These are phyloP conservation scores for Scenedesmus sp. DNA, from an alignment of 163 green algal genomes.

Conservation along the genomic window DNA sequence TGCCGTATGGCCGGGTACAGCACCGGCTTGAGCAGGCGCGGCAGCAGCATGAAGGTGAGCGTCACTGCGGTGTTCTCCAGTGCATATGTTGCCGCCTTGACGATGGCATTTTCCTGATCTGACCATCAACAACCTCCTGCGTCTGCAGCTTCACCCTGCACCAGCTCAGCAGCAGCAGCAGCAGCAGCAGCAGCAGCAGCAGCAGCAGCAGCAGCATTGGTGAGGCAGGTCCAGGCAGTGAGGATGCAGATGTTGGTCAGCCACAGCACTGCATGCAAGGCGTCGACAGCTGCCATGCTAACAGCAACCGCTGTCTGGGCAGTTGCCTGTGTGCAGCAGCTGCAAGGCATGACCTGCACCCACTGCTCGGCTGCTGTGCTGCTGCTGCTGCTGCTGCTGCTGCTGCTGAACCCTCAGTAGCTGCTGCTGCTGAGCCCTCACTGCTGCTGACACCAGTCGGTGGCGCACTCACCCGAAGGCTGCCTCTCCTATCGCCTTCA, in stretches of 20 bases:
- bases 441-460: no score
- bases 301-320: no score
- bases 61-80: constrained; percentile 51
- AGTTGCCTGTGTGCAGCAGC: not conserved
- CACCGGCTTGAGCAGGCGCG: constrained; percentile 40
- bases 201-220: no score
- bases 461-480: constrained; percentile 37
- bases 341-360: not conserved
- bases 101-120: constrained; percentile 40
- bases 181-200: no score
- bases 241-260: not conserved
- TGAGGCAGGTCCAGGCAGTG: no score
- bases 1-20: constrained; percentile 8
- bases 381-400: not conserved
- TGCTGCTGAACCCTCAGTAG: not conserved
- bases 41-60: constrained; percentile 53
- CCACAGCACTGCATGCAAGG: not conserved
- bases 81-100: constrained; percentile 22
- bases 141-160: constrained; percentile 50
- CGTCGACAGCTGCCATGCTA: not conserved
- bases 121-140: constrained; percentile 42
- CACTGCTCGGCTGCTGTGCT: no score
- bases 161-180: not conserved
- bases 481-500: constrained; percentile 52
- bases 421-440: not conserved